Base-by-base conservation (phyloP, 352 stramenopile genomes). In the Phytophthora melonis region DNA sequence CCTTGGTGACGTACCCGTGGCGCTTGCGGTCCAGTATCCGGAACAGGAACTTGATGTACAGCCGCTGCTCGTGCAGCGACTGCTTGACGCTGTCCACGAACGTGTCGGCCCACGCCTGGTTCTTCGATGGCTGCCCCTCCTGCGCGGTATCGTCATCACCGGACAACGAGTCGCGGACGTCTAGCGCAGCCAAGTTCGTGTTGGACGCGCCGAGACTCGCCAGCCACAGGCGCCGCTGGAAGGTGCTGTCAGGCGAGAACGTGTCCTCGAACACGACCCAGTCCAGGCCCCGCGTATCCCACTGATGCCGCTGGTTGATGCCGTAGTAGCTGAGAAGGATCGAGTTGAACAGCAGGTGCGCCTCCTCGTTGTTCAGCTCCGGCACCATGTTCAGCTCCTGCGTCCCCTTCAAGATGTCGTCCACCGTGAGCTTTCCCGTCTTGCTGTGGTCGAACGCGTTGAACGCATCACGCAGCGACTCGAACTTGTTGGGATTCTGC, bases 31-130 rank as follows among this genome's bases (percentile, higher is more conserved):
- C 88, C 14, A 95, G 68, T 65, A 89, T 89, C 10, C 88, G 86
- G 71, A 95, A 95, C 11, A 95, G 63, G 30, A 93, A 84, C 68
- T 95, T 95, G 34, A 95, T 82, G 64, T 95, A 92, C 60, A 95
- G 60, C 1, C 86, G 86, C 68, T 95, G 88, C 63, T 95, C 88
- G 52, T 93, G 87, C 34, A 95, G 72, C 14, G 84, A 85, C 45
- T 90, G 86, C 75, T 92, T 94, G 39, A 88, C 83, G 21, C 77
- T 87, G 47, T 91, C 86, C 1, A 91, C 77, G n/a, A 94, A 80
- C 9, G 82, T 82, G 36, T 94, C 83, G 4, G 83, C 81, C 86
- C 86, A 94, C 19, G 84, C 77, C 50, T 88, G 69, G 47, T 70
- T 77, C 70, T 85, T 86, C 47, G 61, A 70, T 16, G 62, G 53